Conservation (phyloP, 2,329 filamentous ascomycete genomes). For the Colletotrichum plurivorum region DNA sequence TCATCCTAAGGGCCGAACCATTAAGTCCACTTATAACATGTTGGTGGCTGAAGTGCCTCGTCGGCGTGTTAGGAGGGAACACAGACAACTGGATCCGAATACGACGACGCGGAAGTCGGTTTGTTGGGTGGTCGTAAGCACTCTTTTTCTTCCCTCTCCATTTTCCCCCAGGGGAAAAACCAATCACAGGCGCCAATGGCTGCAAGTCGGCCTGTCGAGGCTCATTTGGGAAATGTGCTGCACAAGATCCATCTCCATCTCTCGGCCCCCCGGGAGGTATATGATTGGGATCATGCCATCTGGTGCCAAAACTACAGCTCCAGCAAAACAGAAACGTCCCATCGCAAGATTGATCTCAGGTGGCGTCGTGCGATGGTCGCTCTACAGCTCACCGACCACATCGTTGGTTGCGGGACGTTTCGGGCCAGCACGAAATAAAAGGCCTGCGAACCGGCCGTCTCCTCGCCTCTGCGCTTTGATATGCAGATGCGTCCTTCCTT, state of each 20-base stretch:
- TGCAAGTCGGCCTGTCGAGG: conserved; percentile 4
- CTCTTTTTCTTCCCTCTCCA: not conserved
- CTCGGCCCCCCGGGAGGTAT: conserved; percentile 4
- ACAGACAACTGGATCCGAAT: no score
- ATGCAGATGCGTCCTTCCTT: not conserved
- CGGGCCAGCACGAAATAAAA: not conserved
- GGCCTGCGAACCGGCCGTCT: conserved; percentile 2
- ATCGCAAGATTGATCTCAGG: conserved; percentile 28
- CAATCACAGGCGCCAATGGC: conserved; percentile 24
- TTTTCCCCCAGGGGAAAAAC: not conserved
- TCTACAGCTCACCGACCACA: not conserved
- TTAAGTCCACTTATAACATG: no score
- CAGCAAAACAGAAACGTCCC: conserved; percentile 22
- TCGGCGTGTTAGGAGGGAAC: no score
- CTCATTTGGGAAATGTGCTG: not conserved
- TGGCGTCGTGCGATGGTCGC: conserved; percentile 17
- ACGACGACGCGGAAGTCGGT: no score
- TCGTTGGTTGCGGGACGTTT: not conserved
- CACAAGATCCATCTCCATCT: conserved; percentile 17
- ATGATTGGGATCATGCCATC: conserved; percentile 22
- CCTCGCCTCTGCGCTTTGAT: conserved; percentile 5
- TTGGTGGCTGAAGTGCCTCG: no score
- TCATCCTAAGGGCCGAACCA: no score
- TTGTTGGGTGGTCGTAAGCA: conserved; percentile 1
- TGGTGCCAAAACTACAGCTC: conserved; percentile 1